A percentile compares a stretch with the other conserved stretches of the same genome.
phyloP scores from a whole-genome alignment of 768 basidiomycete species.

The Suillus cothurnatus region DNA sequence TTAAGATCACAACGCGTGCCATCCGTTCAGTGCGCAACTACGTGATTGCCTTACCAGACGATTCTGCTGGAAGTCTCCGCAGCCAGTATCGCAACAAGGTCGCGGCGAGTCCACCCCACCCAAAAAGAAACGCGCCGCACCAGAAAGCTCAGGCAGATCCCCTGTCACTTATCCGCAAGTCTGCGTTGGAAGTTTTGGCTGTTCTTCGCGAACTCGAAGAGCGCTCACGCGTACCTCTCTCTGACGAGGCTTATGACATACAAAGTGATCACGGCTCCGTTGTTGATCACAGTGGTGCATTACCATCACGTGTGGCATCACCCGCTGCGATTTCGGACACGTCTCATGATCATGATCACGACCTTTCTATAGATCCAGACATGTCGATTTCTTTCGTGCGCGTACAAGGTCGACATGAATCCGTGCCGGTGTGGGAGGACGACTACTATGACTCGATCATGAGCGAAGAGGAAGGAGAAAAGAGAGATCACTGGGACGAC shows the following conservation, averaged over 20 bases:
- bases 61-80: conserved; percentile 56
- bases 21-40: conserved; percentile 86
- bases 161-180: conserved; percentile 67
- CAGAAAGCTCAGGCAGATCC: conserved; percentile 53
- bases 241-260: conserved; percentile 82
- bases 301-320: conserved; percentile 46
- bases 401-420: conserved; percentile 64
- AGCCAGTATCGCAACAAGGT: conserved; percentile 59
- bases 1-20: conserved; percentile 79
- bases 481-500: conserved; percentile 80
- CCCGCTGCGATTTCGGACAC: conserved; percentile 46
- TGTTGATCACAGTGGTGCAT: conserved; percentile 34
- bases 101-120: conserved; percentile 34
- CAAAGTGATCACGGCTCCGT: conserved; percentile 64
- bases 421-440: conserved; percentile 83
- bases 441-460: conserved; percentile 43
- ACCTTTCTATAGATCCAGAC: conserved; percentile 49
- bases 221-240: conserved; percentile 68
- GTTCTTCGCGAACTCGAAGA: conserved; percentile 83
- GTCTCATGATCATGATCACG: conserved; percentile 30
- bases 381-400: conserved; percentile 69
- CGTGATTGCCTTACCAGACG: conserved; percentile 78
- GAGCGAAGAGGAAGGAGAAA: conserved; percentile 52
- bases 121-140: conserved; percentile 37
- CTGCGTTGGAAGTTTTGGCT: conserved; percentile 83